Base-by-base conservation (phyloP, 176 grass and related monocot genomes). In the Oryza punctata region DNA sequence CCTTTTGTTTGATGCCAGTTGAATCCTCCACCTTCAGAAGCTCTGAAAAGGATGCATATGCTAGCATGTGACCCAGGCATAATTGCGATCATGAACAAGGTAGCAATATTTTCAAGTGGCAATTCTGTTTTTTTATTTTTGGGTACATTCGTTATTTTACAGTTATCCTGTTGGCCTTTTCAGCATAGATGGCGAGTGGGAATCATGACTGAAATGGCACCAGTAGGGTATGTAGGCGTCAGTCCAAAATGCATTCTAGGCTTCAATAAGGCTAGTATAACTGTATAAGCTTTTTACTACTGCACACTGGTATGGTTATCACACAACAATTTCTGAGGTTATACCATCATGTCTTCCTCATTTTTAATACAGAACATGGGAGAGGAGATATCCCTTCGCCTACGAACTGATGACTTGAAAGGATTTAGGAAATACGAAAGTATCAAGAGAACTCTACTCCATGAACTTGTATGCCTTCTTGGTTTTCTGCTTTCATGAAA, bases 151-250 rank as follows among this genome's bases (percentile, higher is more conserved):
- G 18, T 81, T 19, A 32, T 79, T 61, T 87, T 21, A 83, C 49
- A 49, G 74, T 82, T 70, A 6, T 46, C 21, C 52, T 68, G 18
- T 54, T 46, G 35, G 2, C 40, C 46, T 64, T 85, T 78, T 85
- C 82, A 99, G 96, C 93, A 96, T 91, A 91, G 83, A 81, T 99
- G 96, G 96, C 72, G 87, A 65, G 91, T 99, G 21, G 96, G 89
- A 72, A 89, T 96, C 83, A 96, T 99, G 96, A 94, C 93, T 21
- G 96, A 98, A 87, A 95, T 98, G 96, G 91, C 96, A 91, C 96
- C 96, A 70, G 82, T 92, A 21, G 96, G 96, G 73, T 94, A 95
- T 90, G 96, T 95, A 32, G 96, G 96, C 7, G 72, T 98, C 72
- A 95, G 93, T 88, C 96, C 93, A 0, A 91, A 94, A 89, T 98